Percentiles rank a stretch among this genome's conserved stretches.
phyloP scores from a whole-genome alignment of 1,284 basidiomycete species.

The Cutaneotrichosporon daszewskae region DNA sequence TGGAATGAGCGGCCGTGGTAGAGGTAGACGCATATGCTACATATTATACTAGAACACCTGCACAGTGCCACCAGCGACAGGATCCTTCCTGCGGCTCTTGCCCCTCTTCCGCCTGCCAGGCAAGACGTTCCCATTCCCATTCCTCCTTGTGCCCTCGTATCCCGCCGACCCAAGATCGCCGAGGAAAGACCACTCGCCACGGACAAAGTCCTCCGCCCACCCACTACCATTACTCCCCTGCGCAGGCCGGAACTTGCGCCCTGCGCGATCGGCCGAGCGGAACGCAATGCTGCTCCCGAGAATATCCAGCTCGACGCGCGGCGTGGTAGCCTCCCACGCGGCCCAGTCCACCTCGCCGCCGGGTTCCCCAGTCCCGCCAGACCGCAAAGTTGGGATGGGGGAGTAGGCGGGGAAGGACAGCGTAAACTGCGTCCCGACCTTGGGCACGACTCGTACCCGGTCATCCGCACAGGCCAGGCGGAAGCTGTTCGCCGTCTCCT shows the following conservation, averaged over 20 bases:
- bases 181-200: slow-evolving; percentile 26
- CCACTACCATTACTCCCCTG: slow-evolving; percentile 39
- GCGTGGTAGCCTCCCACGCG: slow-evolving; percentile 10
- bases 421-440: slow-evolving; percentile 45
- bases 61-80: slow-evolving; percentile 29
- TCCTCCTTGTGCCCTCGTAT: slow-evolving; percentile 1
- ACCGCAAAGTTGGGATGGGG: no score
- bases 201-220: slow-evolving; percentile 43
- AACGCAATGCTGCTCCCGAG: slow-evolving; percentile 47
- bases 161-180: slow-evolving; percentile 2
- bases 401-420: slow-evolving; percentile 45
- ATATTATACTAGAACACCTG: slow-evolving; percentile 16
- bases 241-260: slow-evolving; percentile 47
- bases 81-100: slow-evolving; percentile 41
- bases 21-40: background rate
- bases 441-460: slow-evolving; percentile 44
- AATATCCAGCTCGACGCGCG: slow-evolving; percentile 44
- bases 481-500: slow-evolving; percentile 50
- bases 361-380: slow-evolving; percentile 3
- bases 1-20: no score
- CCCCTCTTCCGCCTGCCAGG: slow-evolving; percentile 26
- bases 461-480: slow-evolving; percentile 38
- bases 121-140: no score
- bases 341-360: background rate
- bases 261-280: slow-evolving; percentile 47